phyloP scores from a whole-genome alignment of 352 stramenopile species.

The Globisporangium heterothallicum region DNA sequence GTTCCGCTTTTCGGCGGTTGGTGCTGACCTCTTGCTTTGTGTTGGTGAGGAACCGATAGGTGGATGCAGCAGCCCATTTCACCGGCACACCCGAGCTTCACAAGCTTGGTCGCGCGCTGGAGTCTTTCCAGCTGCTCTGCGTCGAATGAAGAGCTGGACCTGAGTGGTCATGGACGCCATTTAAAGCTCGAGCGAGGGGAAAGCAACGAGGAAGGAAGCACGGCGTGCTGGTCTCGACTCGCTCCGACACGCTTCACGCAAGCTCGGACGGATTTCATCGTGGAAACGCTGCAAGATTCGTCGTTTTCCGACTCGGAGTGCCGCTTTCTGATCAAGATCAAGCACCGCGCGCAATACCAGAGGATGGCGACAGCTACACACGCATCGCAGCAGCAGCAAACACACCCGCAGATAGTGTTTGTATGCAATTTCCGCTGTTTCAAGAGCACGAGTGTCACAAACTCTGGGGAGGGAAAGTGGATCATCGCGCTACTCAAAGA shows the following conservation, averaged over 20 bases:
- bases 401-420: slow-evolving; percentile 16
- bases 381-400: background rate
- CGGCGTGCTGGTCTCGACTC: slow-evolving; percentile 5
- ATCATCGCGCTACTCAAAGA: slow-evolving; percentile 14
- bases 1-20: too few relatives aligned
- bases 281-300: slow-evolving; percentile 11
- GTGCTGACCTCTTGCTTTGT: background rate
- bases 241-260: background rate
- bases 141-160: slow-evolving; percentile 10
- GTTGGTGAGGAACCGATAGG: background rate
- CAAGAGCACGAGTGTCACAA: slow-evolving; percentile 21
- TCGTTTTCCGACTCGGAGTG: background rate
- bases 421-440: slow-evolving; percentile 28
- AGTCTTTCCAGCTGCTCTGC: slow-evolving; percentile 10
- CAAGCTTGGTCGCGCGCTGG: slow-evolving; percentile 11
- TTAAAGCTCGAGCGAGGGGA: background rate
- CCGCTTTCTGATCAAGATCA: slow-evolving; percentile 10
- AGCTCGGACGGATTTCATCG: background rate
- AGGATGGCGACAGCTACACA: background rate
- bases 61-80: slow-evolving; percentile 6
- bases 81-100: background rate
- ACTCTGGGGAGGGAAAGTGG: slow-evolving; percentile 11
- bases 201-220: background rate
- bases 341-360: background rate
- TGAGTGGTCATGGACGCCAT: slow-evolving; percentile 12